Evolutionary conservation across 2,329 filamentous ascomycete species (phyloP), one percentile per base, ranked within the genome.

Genomic region (Triangularia setosa): DNA sequence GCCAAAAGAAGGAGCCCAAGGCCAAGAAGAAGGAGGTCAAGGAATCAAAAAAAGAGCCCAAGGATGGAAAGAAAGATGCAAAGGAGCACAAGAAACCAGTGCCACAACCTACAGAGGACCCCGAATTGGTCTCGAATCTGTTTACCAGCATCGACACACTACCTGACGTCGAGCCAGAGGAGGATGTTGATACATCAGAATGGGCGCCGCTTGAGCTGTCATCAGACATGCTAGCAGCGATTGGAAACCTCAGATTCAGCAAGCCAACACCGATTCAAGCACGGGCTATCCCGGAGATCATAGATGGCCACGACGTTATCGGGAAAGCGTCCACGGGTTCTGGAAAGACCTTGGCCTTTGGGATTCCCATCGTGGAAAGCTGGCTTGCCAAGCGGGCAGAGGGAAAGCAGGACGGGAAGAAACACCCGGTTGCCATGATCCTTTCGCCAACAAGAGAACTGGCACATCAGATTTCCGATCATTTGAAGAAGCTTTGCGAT

Each of bases 301-400:
- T 94, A 21, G 85, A 87, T 5, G 94, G 94, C 0, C 90, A 91
- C 74, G 94, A 99, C 76, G 90, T 98, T 16, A 90, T 99, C 68
- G 95, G 95, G 52, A 99, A 99, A 79, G 95, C 95, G 1, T 90
- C 94, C 11, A 99, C 95, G 0, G 95, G 95, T 69, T 98, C 95
- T 14, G 95, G 95, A 71, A 99, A 99, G 79, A 99, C 95, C 0
- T 80, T 99, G 54, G 94, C 95, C 0, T 99, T 97, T 76, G 92
- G 90, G 1, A 93, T 99, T 67, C 95, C 95, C 0, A 95, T 99
- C 63, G 81, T 98, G 9, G 93, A 99, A 76, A 83, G 85, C 62
- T 97, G 90, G 82, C 78, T 99, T 11, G 72, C 78, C 23, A 60
- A 58, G 23, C 21, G 23, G n/a, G 52, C 64, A 33, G 33, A 24